Evolutionary conservation across 495 filamentous ascomycete species (phyloP), one percentile per base, ranked within the genome.

Genomic region (Polyplosphaeria fusca): DNA sequence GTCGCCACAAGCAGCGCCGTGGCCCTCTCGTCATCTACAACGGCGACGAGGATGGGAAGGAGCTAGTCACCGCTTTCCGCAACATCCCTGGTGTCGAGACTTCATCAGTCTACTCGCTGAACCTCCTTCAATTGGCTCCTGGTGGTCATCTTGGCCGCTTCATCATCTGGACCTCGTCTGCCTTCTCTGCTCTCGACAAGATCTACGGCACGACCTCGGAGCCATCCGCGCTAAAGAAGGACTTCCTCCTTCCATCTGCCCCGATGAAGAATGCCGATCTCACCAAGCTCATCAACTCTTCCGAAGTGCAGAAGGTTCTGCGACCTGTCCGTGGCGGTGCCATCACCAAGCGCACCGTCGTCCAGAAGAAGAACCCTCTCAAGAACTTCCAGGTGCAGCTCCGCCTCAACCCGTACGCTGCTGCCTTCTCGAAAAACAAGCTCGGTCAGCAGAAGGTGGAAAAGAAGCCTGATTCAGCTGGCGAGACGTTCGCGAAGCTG

Each of bases 341-440:
- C 67, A 78, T 82, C 68, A 93, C 90, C 76, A 96, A 96, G 89
- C 88, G 93, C 67, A 77, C 78, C 65, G 73, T 79, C 68, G 88
- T 95, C 54, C 91, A 95, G 83, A 98, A 98, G 91, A 96, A 96
- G 89, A 97, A 98, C 82, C 94, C 93, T 71, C 87, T 98, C 58
- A 80, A 79, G 77, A 98, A 98, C 85, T 94, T 87, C 82, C 94
- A 97, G 80, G 83, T 98, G 55, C 81, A 95, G 76, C 86, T 96
- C 70, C 83, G 93, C 59, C 86, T 97, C 74, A 98, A 98, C 82
- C 93, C 93, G 55, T 98, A 98, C 78, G 91, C 91, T 54, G 79
- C 85, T 66, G 83, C 84, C 38, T 98, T 89, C 78, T 77, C 80
- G 58, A 88, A 91, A 81, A 78, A 89, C 70, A 86, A 88, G 76